Evolutionary conservation across 108 stramenopile species (phyloP), one percentile per base, ranked within the genome.

Genomic region (Skeletonema grethae): DNA sequence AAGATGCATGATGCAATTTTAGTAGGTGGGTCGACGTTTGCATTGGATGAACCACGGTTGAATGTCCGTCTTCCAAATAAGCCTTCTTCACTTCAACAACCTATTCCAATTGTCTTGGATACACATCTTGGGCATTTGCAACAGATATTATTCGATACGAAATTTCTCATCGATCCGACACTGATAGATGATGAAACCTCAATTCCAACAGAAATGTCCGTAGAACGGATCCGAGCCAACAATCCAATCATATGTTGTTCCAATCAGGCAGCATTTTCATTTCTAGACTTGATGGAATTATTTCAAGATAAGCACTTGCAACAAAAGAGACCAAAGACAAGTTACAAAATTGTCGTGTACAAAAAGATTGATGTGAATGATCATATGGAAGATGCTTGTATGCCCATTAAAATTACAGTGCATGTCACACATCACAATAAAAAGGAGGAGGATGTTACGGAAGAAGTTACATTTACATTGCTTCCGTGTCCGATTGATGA

Each of bases 1-100:
- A 86, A 88, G 58, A 75, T 87, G 32, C 89, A 91, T 67, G 90
- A 94, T 67, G 93, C 84, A 0, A 86, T 94, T 36, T 50, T 94
- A 70, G 79, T 94, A 5, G 93, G 93, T 20, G 90, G 93, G 8
- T 70, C 63, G 16, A 94, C 93, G 11, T 75, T 94, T 20, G 24
- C 75, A 13, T 39, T 84, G 18, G 93, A 94, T 76, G 85, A 86
- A 70, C 93, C 93, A 29, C 38, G 90, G 30, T 69, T 94, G 45
- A 86, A 75, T 58, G 89, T 88, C 73, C 85, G 93, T 58, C 48
- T 94, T 3, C 15, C 39, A 28, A 28, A 28, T 12, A 70, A 57
- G 31, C 18, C 61, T n/a, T 16, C n/a, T 5, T 28, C 25, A 28
- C 8, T 28, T 9, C 28, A 48, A 65, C 92, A 90, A 66, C 92